phyloP scores from a whole-genome alignment of 345 rosid species.

The Rubroshorea leprosula region DNA sequence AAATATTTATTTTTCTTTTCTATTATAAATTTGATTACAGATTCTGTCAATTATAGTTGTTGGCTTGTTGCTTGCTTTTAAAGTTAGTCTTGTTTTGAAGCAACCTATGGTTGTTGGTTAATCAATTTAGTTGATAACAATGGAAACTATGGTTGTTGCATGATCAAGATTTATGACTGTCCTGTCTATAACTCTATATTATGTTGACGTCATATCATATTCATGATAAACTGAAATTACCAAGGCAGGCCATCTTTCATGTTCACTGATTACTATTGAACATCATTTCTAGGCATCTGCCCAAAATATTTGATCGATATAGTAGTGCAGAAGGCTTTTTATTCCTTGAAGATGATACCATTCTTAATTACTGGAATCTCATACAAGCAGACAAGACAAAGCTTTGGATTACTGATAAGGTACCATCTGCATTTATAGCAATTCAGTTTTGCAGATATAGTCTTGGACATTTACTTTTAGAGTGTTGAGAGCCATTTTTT shows the following conservation, averaged over 20 bases:
- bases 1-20: too few relatives aligned
- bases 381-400: constrained; percentile 87
- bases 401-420: constrained; percentile 96
- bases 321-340: constrained; percentile 86
- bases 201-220: neutral
- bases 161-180: neutral
- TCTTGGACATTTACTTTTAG: too few relatives aligned
- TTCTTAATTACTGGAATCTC: constrained; percentile 96
- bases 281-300: constrained; percentile 56
- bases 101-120: constrained; percentile 9
- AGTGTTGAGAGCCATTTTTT: too few relatives aligned
- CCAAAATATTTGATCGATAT: constrained; percentile 65
- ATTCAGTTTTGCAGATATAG: too few relatives aligned
- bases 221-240: constrained; percentile 4
- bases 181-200: neutral
- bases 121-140: constrained; percentile 17
- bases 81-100: neutral
- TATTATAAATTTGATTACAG: neutral
- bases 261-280: constrained; percentile 16
- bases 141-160: neutral
- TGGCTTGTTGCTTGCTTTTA: constrained; percentile 3
- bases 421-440: constrained; percentile 17
- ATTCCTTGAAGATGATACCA: constrained; percentile 88
- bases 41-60: neutral
- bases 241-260: neutral